Percentiles rank a stretch among this genome's conserved stretches.
Evolutionary conservation across 2,329 filamentous ascomycete genomes (phyloP).

Genomic region (Cytospora piceicola): DNA sequence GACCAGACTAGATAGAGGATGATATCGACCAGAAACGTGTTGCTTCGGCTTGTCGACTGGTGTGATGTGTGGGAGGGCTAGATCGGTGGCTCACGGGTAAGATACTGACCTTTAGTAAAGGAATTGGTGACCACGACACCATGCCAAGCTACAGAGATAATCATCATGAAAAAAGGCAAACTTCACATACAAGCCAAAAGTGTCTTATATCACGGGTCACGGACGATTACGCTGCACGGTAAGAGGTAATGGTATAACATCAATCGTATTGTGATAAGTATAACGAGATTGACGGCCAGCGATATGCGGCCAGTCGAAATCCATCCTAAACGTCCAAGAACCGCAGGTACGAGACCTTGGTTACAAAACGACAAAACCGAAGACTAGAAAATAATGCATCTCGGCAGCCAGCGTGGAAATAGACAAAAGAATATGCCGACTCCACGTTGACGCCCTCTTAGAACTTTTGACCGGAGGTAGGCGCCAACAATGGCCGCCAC

Average conservation of each 20-base stretch:
- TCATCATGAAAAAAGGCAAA: too few relatives aligned
- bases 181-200: not conserved
- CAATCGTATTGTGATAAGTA: not conserved
- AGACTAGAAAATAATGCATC: conserved; percentile 23
- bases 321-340: not conserved
- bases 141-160: too few relatives aligned
- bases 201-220: not conserved
- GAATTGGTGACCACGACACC: too few relatives aligned
- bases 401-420: conserved; percentile 8
- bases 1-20: too few relatives aligned
- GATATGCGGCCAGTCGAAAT: conserved; percentile 23
- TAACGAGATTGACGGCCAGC: conserved; percentile 17
- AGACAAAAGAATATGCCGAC: not conserved
- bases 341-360: not conserved
- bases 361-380: conserved; percentile 5
- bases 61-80: too few relatives aligned
- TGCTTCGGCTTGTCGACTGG: too few relatives aligned
- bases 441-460: conserved; percentile 12
- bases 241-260: not conserved
- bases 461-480: conserved; percentile 10
- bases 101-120: too few relatives aligned
- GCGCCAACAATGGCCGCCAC: conserved; percentile 18
- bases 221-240: not conserved
- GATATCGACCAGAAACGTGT: too few relatives aligned
- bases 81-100: too few relatives aligned